phyloP scores from a whole-genome alignment of 441 rosid genomes.

The Croton setiger region DNA sequence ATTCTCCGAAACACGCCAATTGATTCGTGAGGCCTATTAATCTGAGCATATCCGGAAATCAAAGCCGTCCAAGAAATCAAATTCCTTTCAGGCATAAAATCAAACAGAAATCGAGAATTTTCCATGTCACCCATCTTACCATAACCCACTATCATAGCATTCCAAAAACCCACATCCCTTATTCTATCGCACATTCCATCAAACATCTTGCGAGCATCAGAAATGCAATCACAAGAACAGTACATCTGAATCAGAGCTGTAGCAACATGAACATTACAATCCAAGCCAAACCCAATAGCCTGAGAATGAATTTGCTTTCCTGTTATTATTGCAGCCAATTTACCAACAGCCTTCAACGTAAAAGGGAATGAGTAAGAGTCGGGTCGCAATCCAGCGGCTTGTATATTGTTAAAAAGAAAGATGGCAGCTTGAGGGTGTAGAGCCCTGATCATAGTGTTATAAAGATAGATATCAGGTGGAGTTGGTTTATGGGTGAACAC shows the following conservation, averaged over 20 bases:
- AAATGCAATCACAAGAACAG: slow-evolving; percentile 17
- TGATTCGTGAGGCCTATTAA: slow-evolving; percentile 45
- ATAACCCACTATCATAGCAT: slow-evolving; percentile 50
- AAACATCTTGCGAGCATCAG: slow-evolving; percentile 55
- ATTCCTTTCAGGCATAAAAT: slow-evolving; percentile 45
- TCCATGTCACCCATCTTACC: slow-evolving; percentile 44
- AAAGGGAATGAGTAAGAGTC: slow-evolving; percentile 65
- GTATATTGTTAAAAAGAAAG: slow-evolving; percentile 42
- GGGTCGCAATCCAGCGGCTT: slow-evolving; percentile 39
- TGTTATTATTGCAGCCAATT: slow-evolving; percentile 30
- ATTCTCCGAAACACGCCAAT: slow-evolving; percentile 46
- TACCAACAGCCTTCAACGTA: slow-evolving; percentile 41
- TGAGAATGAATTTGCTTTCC: slow-evolving; percentile 61
- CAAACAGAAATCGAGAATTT: slow-evolving; percentile 37
- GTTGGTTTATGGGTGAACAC: slow-evolving; percentile 30
- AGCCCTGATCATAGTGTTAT: slow-evolving; percentile 54
- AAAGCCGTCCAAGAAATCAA: slow-evolving; percentile 60
- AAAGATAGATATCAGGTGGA: slow-evolving; percentile 39
- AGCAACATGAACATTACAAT: slow-evolving; percentile 38
- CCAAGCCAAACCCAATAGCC: slow-evolving; percentile 40
- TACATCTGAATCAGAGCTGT: slow-evolving; percentile 61
- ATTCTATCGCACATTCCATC: slow-evolving; percentile 32
- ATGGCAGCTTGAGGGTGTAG: slow-evolving; percentile 45
- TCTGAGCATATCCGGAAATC: slow-evolving; percentile 48
- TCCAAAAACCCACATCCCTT: slow-evolving; percentile 44